Percentiles rank a stretch among this genome's conserved stretches.
phyloP scores from a whole-genome alignment of 441 rosid genomes.

The Erodium chrysanthum region DNA sequence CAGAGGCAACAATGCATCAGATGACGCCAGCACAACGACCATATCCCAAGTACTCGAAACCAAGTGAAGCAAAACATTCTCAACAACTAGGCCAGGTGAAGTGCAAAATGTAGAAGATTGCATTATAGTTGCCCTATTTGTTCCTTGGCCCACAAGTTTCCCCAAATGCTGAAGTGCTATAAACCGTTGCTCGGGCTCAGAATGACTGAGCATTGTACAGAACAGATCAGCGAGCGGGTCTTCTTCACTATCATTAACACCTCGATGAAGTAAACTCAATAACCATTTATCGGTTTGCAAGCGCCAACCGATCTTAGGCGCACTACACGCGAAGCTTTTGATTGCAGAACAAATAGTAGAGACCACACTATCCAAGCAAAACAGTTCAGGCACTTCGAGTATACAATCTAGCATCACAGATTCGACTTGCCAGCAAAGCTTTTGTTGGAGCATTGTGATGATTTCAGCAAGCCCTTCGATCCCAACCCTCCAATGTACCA shows the following conservation, averaged over 20 bases:
- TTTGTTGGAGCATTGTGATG: slow-evolving; percentile 39
- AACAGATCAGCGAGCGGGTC: slow-evolving; percentile 48
- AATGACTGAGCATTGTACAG: slow-evolving; percentile 45
- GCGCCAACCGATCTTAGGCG: slow-evolving; percentile 73
- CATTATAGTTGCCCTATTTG: slow-evolving; percentile 26
- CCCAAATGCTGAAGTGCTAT: slow-evolving; percentile 57
- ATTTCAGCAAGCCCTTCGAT: slow-evolving; percentile 49
- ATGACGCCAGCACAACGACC: slow-evolving; percentile 55
- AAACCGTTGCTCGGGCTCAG: slow-evolving; percentile 77
- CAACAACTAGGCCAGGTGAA: too few species aligned
- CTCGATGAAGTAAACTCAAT: slow-evolving; percentile 37
- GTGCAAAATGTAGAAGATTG: slow-evolving; percentile 27
- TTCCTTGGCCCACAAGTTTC: slow-evolving; percentile 52
- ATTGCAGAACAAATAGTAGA: slow-evolving; percentile 42
- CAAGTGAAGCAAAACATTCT: slow-evolving; percentile 41
- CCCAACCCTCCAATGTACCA: slow-evolving; percentile 39
- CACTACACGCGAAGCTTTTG: slow-evolving; percentile 38
- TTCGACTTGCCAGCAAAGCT: slow-evolving; percentile 63
- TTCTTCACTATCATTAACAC: slow-evolving; percentile 39
- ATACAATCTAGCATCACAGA: slow-evolving; percentile 62
- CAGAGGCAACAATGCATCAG: slow-evolving; percentile 42
- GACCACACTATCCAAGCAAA: slow-evolving; percentile 37
- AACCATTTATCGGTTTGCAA: slow-evolving; percentile 67
- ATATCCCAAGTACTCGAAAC: slow-evolving; percentile 69
- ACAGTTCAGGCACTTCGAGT: slow-evolving; percentile 39